A percentile compares a stretch with the other conserved stretches of the same genome.
Evolutionary conservation across 495 filamentous ascomycete species (phyloP).

Genomic region (Beverwykella pulmonaria): DNA sequence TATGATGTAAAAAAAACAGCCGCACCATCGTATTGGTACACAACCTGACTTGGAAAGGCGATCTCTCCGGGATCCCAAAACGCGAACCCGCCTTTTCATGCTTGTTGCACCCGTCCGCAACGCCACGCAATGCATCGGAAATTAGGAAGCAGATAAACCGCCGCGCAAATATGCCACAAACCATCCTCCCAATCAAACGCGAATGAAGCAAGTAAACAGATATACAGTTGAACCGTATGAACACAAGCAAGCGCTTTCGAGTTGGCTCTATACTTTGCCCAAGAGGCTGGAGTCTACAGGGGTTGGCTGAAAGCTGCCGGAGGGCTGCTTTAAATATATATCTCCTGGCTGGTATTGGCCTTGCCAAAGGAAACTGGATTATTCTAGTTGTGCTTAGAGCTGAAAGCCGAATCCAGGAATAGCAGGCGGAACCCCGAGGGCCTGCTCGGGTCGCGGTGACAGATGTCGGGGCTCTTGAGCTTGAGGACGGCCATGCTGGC

Average conservation of each 20-base stretch:
- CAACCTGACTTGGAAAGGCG: too few species aligned
- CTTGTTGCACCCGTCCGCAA: conserved; percentile 1
- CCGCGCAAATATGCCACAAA: conserved; percentile 5
- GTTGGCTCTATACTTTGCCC: too few species aligned
- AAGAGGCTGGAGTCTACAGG: too few species aligned
- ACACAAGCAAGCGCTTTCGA: too few species aligned
- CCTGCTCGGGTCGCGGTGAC: conserved; percentile 46
- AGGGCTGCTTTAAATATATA: too few species aligned
- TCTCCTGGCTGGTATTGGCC: neutral
- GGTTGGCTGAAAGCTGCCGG: too few species aligned
- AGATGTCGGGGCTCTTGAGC: conserved; percentile 45
- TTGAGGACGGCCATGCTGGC: conserved; percentile 49
- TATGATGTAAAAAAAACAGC: too few species aligned
- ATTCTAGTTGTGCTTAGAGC: conserved; percentile 39
- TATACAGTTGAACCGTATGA: too few species aligned
- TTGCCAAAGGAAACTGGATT: too few species aligned
- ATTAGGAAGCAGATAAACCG: neutral
- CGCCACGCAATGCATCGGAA: conserved; percentile 23
- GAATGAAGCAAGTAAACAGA: neutral
- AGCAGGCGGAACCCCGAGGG: conserved; percentile 60
- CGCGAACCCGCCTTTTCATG: too few species aligned
- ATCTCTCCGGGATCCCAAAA: too few species aligned
- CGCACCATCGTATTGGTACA: too few species aligned
- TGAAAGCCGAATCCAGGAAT: conserved; percentile 72
- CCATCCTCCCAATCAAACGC: neutral